A percentile compares a stretch with the other conserved stretches of the same genome.
Evolutionary conservation across 1,139 yeast genomes (phyloP).

Genomic region (Pneumocystis canis): DNA sequence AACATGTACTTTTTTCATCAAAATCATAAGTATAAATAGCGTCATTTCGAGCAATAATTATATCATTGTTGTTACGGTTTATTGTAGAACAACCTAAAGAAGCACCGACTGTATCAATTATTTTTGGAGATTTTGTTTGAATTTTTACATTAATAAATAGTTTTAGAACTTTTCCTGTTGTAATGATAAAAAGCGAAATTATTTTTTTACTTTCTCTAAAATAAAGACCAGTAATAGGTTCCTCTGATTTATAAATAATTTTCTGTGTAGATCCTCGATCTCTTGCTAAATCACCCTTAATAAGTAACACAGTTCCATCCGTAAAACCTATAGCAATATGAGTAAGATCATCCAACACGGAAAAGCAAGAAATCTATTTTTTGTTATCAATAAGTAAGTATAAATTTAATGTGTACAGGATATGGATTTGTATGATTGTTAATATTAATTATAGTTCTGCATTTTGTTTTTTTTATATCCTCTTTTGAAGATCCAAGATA

Average conservation of each 20-base stretch:
- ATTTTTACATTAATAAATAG: slow-evolving; percentile 64
- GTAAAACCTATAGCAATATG: slow-evolving; percentile 73
- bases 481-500: slow-evolving; percentile 36
- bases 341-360: slow-evolving; percentile 41
- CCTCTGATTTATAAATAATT: slow-evolving; percentile 51
- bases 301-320: slow-evolving; percentile 67
- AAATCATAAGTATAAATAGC: slow-evolving; percentile 41
- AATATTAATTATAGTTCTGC: slow-evolving; percentile 31
- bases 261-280: slow-evolving; percentile 88
- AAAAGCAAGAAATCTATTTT: slow-evolving; percentile 36
- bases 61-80: slow-evolving; percentile 27
- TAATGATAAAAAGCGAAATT: slow-evolving; percentile 39
- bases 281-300: slow-evolving; percentile 74
- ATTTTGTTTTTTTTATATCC: slow-evolving; percentile 24
- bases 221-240: slow-evolving; percentile 68
- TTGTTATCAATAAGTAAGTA: background rate
- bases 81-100: slow-evolving; percentile 52
- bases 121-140: slow-evolving; percentile 48
- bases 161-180: slow-evolving; percentile 56
- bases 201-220: slow-evolving; percentile 31
- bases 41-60: slow-evolving; percentile 42
- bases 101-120: slow-evolving; percentile 58
- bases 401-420: slow-evolving; percentile 33
- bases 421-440: slow-evolving; percentile 45
- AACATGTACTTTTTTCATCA: slow-evolving; percentile 40